Conservation (phyloP, 2,329 filamentous ascomycete species). For the Microcera coccophila region DNA sequence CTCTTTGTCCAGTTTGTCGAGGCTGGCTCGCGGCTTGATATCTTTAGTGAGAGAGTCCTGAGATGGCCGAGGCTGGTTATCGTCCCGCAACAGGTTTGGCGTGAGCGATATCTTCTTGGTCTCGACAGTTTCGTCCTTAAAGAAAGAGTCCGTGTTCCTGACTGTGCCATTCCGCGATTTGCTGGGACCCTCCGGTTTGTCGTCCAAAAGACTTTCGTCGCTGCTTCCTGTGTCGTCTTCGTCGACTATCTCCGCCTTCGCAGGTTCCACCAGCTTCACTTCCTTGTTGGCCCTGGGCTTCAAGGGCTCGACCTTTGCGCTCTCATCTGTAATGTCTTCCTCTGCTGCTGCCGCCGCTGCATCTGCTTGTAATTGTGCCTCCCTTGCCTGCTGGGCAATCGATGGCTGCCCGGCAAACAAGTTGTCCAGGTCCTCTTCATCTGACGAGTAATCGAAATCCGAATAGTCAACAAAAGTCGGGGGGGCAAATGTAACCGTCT, state of each 20-base stretch:
- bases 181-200: conserved; percentile 48
- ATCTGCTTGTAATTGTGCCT: conserved; percentile 28
- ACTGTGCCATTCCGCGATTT: conserved; percentile 81
- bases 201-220: conserved; percentile 64
- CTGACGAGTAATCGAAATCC: conserved; percentile 79
- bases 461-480: conserved; percentile 87
- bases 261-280: conserved; percentile 32
- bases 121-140: conserved; percentile 91
- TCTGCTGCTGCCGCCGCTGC: conserved; percentile 29
- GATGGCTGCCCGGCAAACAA: conserved; percentile 35
- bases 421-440: conserved; percentile 58
- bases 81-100: conserved; percentile 84
- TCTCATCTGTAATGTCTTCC: conserved; percentile 44
- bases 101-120: conserved; percentile 97
- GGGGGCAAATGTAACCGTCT: conserved; percentile 80
- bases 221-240: conserved; percentile 45
- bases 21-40: conserved; percentile 57
- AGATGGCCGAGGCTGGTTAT: conserved; percentile 57
- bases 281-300: conserved; percentile 46
- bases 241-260: conserved; percentile 33
- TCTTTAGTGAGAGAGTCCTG: conserved; percentile 43
- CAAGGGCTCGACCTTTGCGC: conserved; percentile 53
- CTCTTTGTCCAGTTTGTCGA: conserved; percentile 63
- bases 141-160: conserved; percentile 92
- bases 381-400: conserved; percentile 27